Evolutionary conservation across 2,329 filamentous ascomycete species (phyloP).

Genomic region (Aspergillus costaricaensis): DNA sequence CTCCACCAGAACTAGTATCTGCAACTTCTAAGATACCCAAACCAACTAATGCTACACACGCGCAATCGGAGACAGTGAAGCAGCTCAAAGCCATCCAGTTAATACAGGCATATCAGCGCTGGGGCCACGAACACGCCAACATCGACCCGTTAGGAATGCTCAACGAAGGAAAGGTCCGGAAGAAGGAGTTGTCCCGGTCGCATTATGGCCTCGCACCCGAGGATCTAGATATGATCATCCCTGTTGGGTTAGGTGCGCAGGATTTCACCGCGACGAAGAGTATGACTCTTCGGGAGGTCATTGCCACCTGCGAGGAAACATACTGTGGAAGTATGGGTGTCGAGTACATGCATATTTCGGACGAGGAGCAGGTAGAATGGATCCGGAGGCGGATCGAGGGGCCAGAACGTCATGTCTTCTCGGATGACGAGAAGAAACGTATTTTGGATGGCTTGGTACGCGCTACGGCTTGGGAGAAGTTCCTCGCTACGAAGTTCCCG

Average conservation of each 20-base stretch:
- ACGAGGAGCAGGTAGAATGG: slow-evolving; percentile 98
- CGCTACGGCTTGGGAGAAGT: slow-evolving; percentile 92
- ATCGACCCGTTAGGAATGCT: too few species aligned
- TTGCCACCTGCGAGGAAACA: slow-evolving; percentile 87
- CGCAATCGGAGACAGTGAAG: too few species aligned
- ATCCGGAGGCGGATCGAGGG: slow-evolving; percentile 93
- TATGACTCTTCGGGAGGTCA: slow-evolving; percentile 95
- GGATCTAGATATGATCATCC: slow-evolving; percentile 69
- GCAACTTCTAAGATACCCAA: slow-evolving; percentile 56
- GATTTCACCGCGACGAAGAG: slow-evolving; percentile 55
- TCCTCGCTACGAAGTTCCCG: slow-evolving; percentile 95
- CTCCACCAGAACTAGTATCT: slow-evolving; percentile 88
- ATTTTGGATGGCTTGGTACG: slow-evolving; percentile 97
- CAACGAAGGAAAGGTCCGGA: too few species aligned
- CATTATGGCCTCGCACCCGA: slow-evolving; percentile 72
- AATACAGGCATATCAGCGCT: too few species aligned
- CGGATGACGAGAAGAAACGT: slow-evolving; percentile 94
- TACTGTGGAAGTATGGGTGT: slow-evolving; percentile 96
- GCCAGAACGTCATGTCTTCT: slow-evolving; percentile 93
- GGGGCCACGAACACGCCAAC: too few species aligned
- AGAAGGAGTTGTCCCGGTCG: too few species aligned
- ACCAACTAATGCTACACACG: too few species aligned
- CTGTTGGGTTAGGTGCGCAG: slow-evolving; percentile 79
- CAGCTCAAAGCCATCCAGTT: too few species aligned
- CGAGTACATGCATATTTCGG: slow-evolving; percentile 98